Evolutionary conservation across 371 early-diverging fungal genomes (phyloP).

Genomic region (Mortierella sp.): DNA sequence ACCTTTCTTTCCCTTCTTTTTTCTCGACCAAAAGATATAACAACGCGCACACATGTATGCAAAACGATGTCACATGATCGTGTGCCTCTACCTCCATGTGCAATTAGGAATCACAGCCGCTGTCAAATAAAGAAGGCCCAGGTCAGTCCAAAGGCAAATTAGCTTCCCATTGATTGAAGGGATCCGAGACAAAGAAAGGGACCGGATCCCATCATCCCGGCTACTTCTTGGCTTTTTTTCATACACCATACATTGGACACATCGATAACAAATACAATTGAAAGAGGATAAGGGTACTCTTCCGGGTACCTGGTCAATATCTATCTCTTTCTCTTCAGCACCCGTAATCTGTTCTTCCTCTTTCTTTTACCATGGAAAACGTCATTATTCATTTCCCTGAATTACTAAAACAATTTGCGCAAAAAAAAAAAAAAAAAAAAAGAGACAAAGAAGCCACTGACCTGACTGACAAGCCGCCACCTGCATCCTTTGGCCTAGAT

Average conservation of each 20-base stretch:
- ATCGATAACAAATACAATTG: background rate
- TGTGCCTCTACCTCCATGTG: background rate
- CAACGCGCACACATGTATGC: background rate
- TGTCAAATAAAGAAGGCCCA: background rate
- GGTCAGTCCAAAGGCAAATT: too few species aligned
- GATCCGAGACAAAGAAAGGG: background rate
- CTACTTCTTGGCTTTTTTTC: background rate
- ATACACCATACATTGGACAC: background rate
- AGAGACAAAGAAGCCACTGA: too few species aligned
- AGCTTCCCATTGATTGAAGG: background rate
- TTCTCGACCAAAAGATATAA: background rate
- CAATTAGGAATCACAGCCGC: background rate
- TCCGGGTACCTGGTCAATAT: background rate
- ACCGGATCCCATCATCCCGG: background rate
- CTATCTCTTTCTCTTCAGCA: background rate
- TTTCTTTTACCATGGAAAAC: background rate
- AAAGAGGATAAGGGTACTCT: background rate
- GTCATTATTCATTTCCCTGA: conserved; percentile 2
- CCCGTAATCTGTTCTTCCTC: conserved; percentile 6
- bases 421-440: background rate
- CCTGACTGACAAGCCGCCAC: background rate
- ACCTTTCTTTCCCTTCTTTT: background rate
- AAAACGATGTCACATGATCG: background rate
- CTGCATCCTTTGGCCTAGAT: background rate
- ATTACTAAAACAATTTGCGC: background rate